Evolutionary conservation across 441 rosid genomes (phyloP), one percentile per base, ranked within the genome.

Genomic region (Gossypium schwendimanii): DNA sequence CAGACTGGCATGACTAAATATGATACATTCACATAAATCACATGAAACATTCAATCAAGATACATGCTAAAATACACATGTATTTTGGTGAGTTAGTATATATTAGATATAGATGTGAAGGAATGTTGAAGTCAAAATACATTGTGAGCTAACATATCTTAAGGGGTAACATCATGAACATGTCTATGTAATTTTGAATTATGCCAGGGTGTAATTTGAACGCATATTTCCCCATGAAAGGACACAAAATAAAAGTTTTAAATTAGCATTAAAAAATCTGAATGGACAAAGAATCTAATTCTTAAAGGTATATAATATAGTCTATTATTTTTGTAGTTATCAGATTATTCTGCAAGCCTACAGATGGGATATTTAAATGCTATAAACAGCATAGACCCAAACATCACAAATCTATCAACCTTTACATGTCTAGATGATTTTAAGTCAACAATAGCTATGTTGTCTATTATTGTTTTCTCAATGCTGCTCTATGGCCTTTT

Each of bases 1-100:
- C 17, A 57, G 59, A 71, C 70, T 26, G 28, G 64, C 64, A 64
- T 68, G 31, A 74, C 11, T 47, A 71, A 23, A 55, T 71, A 44
- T n/a, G 6, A 45, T 58, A 52, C 2, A 14, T 55, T 31, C 44
- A 10, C n/a, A 15, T 10, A 64, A 59, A n/a, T 18, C 8, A 28
- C 14, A 44, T 20, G 10, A 26, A 71, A 28, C 44, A 44, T 58
- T 57, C 45, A 71, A 59, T 12, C 15, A 20, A 31, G 53, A 8
- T 44, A 17, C 33, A 4, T 18, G 45, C 36, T 59, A 47, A 23
- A 23, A 9, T 57, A 49, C 17, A 20, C 6, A 17, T 8, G 23
- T 23, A n/a, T 67, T 50, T 24, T 8, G 26, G 26, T 17, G 50
- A 39, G 1, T 63, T 39, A 4, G 8, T 17, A 4, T 36, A 17